phyloP scores from a whole-genome alignment of 768 basidiomycete genomes.

The Russula lepida region DNA sequence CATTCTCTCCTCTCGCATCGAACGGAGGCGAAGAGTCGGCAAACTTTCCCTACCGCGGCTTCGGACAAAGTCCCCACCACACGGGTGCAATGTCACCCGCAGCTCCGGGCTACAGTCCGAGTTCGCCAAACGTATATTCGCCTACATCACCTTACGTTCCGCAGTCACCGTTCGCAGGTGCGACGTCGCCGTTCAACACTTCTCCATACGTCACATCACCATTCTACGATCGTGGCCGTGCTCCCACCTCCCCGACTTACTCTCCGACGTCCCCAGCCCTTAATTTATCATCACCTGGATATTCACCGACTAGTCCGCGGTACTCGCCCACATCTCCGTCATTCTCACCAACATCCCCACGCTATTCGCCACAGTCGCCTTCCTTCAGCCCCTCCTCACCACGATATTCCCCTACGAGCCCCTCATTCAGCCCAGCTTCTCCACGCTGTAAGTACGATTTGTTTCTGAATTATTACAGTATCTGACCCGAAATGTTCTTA shows the following conservation, averaged over 20 bases:
- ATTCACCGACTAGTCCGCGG: conserved; percentile 62
- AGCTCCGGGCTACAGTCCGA: conserved; percentile 81
- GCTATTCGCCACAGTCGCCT: conserved; percentile 86
- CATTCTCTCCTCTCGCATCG: conserved; percentile 91
- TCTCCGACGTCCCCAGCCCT: conserved; percentile 83
- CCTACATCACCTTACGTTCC: conserved; percentile 88
- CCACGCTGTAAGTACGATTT: conserved; percentile 60
- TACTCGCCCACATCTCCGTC: conserved; percentile 81
- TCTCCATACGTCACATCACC: conserved; percentile 82
- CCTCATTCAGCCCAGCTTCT: conserved; percentile 81
- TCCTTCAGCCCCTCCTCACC: conserved; percentile 91
- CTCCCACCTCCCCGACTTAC: conserved; percentile 73
- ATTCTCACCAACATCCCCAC: conserved; percentile 85
- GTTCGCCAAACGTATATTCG: conserved; percentile 83
- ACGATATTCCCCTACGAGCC: conserved; percentile 80
- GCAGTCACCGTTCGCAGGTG: conserved; percentile 75
- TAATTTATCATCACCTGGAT: conserved; percentile 71
- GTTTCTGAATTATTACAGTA: conserved; percentile 15
- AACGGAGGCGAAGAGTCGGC: conserved; percentile 74
- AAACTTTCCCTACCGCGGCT: conserved; percentile 65
- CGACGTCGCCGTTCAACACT: conserved; percentile 73
- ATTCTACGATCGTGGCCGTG: conserved; percentile 60
- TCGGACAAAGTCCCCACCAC: conserved; percentile 79
- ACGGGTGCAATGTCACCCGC: conserved; percentile 86
- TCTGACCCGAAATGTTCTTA: conserved; percentile 25